Evolutionary conservation across 139 green algal species (phyloP).

Genomic region (Tetradesmus obliquus): DNA sequence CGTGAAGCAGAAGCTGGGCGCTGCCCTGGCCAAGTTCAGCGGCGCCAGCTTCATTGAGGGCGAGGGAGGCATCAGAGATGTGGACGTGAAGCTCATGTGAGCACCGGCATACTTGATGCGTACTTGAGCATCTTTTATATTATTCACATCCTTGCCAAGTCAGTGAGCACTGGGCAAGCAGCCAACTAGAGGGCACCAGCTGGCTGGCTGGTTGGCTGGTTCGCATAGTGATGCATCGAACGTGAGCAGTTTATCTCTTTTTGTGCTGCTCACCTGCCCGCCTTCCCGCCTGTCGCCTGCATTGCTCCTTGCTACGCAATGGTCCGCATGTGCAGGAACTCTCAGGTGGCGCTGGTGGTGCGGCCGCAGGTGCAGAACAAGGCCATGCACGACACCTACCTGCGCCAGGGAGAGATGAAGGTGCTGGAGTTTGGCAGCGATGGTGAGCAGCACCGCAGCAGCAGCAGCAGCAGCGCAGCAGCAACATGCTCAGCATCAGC

Average conservation of each 20-base stretch:
- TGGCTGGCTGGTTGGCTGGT: too few species aligned
- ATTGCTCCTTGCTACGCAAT: too few species aligned
- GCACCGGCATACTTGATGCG: not conserved
- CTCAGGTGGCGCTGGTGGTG: constrained; percentile 7
- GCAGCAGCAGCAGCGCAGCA: not conserved
- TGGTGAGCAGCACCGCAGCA: not conserved
- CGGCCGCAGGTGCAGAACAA: constrained; percentile 26
- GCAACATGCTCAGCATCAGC: too few species aligned
- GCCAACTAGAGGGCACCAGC: too few species aligned
- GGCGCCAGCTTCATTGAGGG: constrained; percentile 26
- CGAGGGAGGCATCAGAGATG: constrained; percentile 31
- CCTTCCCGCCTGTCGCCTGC: too few species aligned
- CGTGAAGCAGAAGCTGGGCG: not conserved
- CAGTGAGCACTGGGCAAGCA: not conserved
- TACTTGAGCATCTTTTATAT: too few species aligned
- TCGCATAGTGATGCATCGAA: too few species aligned
- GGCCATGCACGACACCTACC: constrained; percentile 34
- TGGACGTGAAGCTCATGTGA: constrained; percentile 44
- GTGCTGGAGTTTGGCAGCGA: constrained; percentile 18
- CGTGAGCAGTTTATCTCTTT: too few species aligned
- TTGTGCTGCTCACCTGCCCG: too few species aligned
- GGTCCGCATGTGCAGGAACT: too few species aligned
- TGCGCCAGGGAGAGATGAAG: constrained; percentile 39
- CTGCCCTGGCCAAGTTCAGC: not conserved
- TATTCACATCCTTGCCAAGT: too few species aligned